Base-by-base conservation (phyloP, 2,329 filamentous ascomycete species). In the Claviceps capensis region DNA sequence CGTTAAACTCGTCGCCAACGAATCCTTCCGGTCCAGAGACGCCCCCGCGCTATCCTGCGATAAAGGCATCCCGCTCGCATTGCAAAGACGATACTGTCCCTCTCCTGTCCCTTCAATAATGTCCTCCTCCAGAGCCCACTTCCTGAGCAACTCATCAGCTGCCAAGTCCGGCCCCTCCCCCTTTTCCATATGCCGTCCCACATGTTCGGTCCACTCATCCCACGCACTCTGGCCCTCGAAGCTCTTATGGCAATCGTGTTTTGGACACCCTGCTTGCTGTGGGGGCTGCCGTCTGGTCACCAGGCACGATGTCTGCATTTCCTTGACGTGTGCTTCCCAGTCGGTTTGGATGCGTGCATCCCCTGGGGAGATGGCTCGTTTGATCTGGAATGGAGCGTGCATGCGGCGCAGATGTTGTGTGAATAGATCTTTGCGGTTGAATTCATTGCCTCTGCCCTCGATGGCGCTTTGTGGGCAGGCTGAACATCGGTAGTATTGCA, bases 341-440 rank as follows among this genome's bases (percentile, higher is more conserved):
- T 84, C 80, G 1, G 71, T 62, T 59, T 82, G 77, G 5, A 81
- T 64, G 59, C 77, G 79, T 60, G 69, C 76, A 58, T 83, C 79
- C 1, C 73, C 73, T 60, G 82, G 81, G 26, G 72, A 69, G 17
- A 77, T 67, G 9, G 76, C 67, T 60, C 79, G 75, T 61, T 80
- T 77, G 61, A 79, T 82, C 61, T 81, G 75, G 43, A 80, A 79
- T 0, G 84, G 82, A 0, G 85, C 82, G 61, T 98, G 93, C 91
- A 97, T 97, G 47, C 91, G 86, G 14, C 90, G 85, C 14, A 95
- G 77, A 61, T 98, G 91, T 63, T 97, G 91, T 0, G 88, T 91
- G 66, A 96, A 98, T 13, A 98, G 78, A 63, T 97, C 91, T 65
- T 95, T 96, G 60, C 91, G 84, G 66, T 96, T 96, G 68, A 96